These are phyloP conservation scores for Backusella liffmaniae DNA, from an alignment of 192 early-diverging fungal species.

Conservation along the genomic window DNA sequence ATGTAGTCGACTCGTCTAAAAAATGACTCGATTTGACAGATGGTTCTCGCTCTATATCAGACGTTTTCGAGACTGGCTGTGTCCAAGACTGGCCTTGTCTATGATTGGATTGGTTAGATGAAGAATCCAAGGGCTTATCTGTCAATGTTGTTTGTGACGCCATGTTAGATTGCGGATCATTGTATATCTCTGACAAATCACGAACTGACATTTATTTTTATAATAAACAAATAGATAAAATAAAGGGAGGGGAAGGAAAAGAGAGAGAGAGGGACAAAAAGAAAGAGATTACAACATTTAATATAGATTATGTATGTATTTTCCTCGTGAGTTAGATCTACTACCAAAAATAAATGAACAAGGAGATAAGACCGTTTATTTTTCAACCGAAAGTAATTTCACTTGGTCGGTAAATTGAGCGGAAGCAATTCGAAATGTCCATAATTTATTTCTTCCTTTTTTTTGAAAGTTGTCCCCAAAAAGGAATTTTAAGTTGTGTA, in stretches of 20 bases:
- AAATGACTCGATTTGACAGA: neutral
- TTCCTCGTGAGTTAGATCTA: neutral
- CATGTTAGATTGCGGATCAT: slow-evolving; percentile 13
- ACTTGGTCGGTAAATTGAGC: neutral
- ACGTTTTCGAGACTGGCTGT: neutral
- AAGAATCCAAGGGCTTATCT: slow-evolving; percentile 1
- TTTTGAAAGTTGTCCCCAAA: neutral
- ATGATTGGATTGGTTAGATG: neutral
- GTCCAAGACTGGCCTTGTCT: neutral
- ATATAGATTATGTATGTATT: slow-evolving; percentile 10
- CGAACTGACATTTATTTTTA: neutral
- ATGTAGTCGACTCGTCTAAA: neutral
- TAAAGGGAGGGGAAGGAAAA: neutral
- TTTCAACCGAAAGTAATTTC: neutral
- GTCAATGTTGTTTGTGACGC: slow-evolving; percentile 24
- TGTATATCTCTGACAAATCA: slow-evolving; percentile 8
- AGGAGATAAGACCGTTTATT: neutral
- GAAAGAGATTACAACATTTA: neutral
- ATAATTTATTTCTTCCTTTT: neutral
- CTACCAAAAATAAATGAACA: neutral
- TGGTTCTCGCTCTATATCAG: neutral
- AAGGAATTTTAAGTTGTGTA: neutral
- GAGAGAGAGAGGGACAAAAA: neutral
- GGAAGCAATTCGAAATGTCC: neutral
- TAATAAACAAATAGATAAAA: neutral